Base-by-base conservation (phyloP, 768 basidiomycete species). In the Chalciporus piperatus region DNA sequence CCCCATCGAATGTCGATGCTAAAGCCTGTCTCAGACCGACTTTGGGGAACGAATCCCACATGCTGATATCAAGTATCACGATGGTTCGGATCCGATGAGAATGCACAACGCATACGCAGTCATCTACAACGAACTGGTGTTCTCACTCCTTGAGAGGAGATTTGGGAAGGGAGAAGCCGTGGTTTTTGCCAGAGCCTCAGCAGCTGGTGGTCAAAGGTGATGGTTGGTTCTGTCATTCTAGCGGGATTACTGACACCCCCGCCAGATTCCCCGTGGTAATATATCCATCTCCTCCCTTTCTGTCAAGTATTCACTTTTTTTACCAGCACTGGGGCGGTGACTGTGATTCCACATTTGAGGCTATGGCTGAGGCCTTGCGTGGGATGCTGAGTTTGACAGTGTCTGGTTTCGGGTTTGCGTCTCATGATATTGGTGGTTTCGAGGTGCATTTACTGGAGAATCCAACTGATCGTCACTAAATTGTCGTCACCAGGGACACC, bases 1-100 rank as follows among this genome's bases (percentile, higher is more conserved):
- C 42, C n/a, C 7, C 11, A 4, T 33, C 3, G 12, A 13, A 23
- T 13, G 6, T 16, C 12, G 54, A 16, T 42, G 33, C 47, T 41
- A 41, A 44, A 23, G 42, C 32, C 23, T 45, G 16, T 19, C 47
- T 28, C 51, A 85, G 82, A 89, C 85, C 7, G 86, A 89, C 61
- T 89, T 89, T 61, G 87, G 81, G 25, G 87, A 90, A 65, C 79
- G 86, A 11, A 87, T 89, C 45, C 87, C 87, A 1, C 85, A 88
- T 61, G 68, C 80, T 1, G 73, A 75, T 20, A 78, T 88, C 48
- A 71, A 71, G 16, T 89, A 78, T 73, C 74, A 84, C 61, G 81
- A 87, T 57, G 83, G 83, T 9, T 82, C 82, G 10, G 84, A 87
- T 63, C 82, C 87, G 0, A 76, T 78, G 70, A 74, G 79, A 51